Base-by-base conservation (phyloP, 2,329 filamentous ascomycete genomes). In the Bipolaris oryzae region DNA sequence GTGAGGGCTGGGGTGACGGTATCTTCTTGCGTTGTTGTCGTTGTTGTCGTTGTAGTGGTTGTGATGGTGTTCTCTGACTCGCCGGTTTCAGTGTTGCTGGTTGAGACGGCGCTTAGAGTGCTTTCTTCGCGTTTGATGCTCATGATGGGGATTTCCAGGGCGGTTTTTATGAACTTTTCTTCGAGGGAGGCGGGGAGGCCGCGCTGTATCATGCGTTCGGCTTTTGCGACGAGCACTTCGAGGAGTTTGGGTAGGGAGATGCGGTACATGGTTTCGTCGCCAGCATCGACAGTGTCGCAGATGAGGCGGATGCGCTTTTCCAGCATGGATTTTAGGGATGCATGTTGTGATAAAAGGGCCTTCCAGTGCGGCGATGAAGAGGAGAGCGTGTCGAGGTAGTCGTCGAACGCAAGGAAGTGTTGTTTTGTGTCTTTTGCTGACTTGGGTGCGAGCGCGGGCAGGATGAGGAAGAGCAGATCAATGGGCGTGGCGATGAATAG, bases 181-280 rank as follows among this genome's bases (percentile, higher is more conserved):
- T 97, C 94, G 82, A 99, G 84, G 66, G 89, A 96, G 6, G 80
- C 78, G 1, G 95, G 92, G 9, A 98, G 78, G 0, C 87, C 86
- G 1, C 77, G 79, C 4, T 79, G 76, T n/a, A 82, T 81, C 82
- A 96, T 89, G 5, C 81, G 81, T 58, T 82, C 81, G 5, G 92
- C 92, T 75, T 97, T 98, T 16, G 76, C 70, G 6, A 93, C 61
- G 0, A 98, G 70, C 53, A 88, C 82, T 1, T 76, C 70, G 6
- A 89, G 69, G 0, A 97, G 82, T 71, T 92, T 96, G 11, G 81
- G 78, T 68, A 90, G 84, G 66, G 83, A 95, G 21, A 96, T 78
- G 11, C 92, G 86, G 75, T 90, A 96, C 90, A 97, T 92, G 52
- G 79, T 85, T 74, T 97, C 92, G 58, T 91, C 90, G 13, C 89